Base-by-base conservation (phyloP, 2,329 filamentous ascomycete genomes). In the Pseudogymnoascus sp. region DNA sequence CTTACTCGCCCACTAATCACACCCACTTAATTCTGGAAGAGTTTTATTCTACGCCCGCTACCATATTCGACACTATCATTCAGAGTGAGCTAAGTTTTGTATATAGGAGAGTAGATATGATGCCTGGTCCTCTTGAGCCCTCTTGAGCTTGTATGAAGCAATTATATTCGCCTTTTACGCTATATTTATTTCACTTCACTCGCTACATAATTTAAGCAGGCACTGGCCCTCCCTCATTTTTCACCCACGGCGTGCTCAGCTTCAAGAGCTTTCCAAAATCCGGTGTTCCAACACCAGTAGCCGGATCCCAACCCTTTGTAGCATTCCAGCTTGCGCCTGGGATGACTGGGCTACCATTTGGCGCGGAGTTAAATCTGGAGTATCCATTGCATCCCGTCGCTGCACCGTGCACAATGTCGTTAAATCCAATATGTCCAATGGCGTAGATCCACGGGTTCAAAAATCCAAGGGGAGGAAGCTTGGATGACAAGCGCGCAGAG, bases 391-490 rank as follows among this genome's bases (percentile, higher is more conserved):
- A 78, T 3, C 75, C 75, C 8, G 69, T 69, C 8, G 71, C 73
- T 25, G 71, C 72, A 18, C 76, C 76, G 1, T 60, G 40, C 0
- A 69, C 72, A 40, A 77, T 73, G 64, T 85, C 82, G 1, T 74
- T 82, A 21, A 84, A 74, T 0, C 75, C 80, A 67, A 75, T 72
- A 62, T 76, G 77, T 8, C 78, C 79, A 61, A 72, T 72, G 18
- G 72, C 73, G 69, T 87, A 87, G 16, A 87, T 68, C 81, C 82
- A 85, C 0, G 84, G 84, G 69, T 87, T 86, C 62, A 86, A 64
- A 74, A 83, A 86, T 0, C 84, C 84, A 46, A 87, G 73, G 0
- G 77, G 72, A 0, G 78, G 70, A 12, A 62, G 59, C 18, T 63
- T 65, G 16, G 63, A 40, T 0, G 64, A 65, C 14, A 69, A 53